Percentiles rank a stretch among this genome's conserved stretches.
Evolutionary conservation across 1,139 yeast genomes (phyloP).

Genomic region (Suhomyces terraborum): DNA sequence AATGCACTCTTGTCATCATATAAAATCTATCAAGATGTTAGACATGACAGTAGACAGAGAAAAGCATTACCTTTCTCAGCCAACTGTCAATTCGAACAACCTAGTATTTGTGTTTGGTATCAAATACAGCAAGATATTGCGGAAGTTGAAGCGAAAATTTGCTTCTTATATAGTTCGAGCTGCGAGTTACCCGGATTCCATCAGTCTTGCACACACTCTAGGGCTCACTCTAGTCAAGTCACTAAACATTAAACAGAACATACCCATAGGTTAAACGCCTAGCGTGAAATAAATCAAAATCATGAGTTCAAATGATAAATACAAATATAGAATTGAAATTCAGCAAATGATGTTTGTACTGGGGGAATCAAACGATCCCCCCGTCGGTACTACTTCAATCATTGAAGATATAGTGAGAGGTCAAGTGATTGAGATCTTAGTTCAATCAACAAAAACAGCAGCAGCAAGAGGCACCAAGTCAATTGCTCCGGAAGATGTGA

Average conservation of each 20-base stretch:
- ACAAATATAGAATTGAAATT: slow-evolving; percentile 79
- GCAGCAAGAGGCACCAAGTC: slow-evolving; percentile 79
- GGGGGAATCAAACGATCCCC: slow-evolving; percentile 95
- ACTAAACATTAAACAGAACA: too few relatives aligned
- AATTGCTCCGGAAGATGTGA: slow-evolving; percentile 89
- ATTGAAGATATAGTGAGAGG: slow-evolving; percentile 95
- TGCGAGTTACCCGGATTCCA: slow-evolving; percentile 16
- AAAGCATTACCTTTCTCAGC: slow-evolving; percentile 11
- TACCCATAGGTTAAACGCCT: background rate
- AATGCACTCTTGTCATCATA: slow-evolving; percentile 91
- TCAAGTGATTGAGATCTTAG: slow-evolving; percentile 86
- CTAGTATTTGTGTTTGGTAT: too few relatives aligned
- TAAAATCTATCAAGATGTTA: slow-evolving; percentile 8
- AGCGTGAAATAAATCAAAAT: background rate
- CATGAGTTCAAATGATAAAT: slow-evolving; percentile 40
- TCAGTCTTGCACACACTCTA: background rate
- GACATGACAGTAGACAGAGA: slow-evolving; percentile 7
- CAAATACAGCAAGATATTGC: background rate
- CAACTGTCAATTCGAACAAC: slow-evolving; percentile 7
- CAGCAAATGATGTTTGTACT: slow-evolving; percentile 99
- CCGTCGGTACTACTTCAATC: slow-evolving; percentile 83
- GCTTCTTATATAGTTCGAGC: slow-evolving; percentile 7
- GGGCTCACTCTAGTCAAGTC: too few relatives aligned
- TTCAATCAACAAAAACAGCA: slow-evolving; percentile 80
- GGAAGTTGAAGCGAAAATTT: slow-evolving; percentile 1